Evolutionary conservation across 148 eudicot genomes (phyloP).

Genomic region (Chenopodium formosanum): DNA sequence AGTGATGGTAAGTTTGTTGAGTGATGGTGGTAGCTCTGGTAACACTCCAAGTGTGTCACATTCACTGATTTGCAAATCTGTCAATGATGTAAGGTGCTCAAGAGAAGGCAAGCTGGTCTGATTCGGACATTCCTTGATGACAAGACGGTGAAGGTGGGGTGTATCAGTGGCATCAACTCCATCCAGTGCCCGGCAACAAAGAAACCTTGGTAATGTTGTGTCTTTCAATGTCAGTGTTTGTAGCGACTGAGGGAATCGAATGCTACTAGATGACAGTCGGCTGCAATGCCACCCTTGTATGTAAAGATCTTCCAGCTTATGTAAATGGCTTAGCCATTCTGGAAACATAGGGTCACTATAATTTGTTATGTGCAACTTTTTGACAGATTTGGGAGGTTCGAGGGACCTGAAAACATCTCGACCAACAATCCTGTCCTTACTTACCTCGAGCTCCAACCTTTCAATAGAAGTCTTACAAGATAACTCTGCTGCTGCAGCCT

Average conservation of each 20-base stretch:
- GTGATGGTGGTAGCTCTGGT: background rate
- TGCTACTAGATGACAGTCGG: background rate
- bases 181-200: background rate
- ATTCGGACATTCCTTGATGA: background rate
- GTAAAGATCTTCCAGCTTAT: background rate
- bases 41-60: background rate
- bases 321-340: background rate
- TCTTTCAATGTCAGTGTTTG: background rate
- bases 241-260: background rate
- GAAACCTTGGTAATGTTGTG: background rate
- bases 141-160: background rate
- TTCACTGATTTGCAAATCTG: background rate
- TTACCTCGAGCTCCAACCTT: background rate
- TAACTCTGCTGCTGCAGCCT: background rate
- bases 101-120: background rate
- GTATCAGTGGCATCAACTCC: background rate
- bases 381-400: background rate
- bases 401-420: background rate
- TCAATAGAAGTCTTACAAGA: background rate
- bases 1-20: background rate
- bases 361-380: background rate
- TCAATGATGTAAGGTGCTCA: background rate
- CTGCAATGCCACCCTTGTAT: background rate
- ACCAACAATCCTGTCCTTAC: background rate
- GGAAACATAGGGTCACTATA: background rate